Evolutionary conservation across 306 rosid genomes (phyloP).

Genomic region (Pachyrhizus erosus): DNA sequence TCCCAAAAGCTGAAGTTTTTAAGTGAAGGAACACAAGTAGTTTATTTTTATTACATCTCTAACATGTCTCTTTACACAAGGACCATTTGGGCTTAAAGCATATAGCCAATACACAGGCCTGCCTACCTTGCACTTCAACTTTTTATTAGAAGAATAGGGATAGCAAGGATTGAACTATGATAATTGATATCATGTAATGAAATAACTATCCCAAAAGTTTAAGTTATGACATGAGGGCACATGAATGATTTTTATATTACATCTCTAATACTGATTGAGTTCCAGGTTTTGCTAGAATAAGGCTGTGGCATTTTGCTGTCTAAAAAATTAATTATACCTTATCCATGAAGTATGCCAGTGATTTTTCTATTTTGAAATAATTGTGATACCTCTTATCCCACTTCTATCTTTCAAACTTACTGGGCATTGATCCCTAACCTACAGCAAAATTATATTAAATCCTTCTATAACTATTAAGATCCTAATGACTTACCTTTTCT

Average conservation of each 20-base stretch:
- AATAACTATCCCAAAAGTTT: not conserved
- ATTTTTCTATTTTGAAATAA: not conserved
- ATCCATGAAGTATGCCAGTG: not conserved
- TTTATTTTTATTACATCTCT: not conserved
- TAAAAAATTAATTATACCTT: not conserved
- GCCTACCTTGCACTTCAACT: not conserved
- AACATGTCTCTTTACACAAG: not conserved
- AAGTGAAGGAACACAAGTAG: not conserved
- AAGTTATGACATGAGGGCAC: not conserved
- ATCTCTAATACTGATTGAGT: constrained; percentile 24
- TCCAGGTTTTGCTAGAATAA: constrained; percentile 24
- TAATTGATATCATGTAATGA: not conserved
- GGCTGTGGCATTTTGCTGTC: not conserved
- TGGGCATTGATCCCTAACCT: constrained; percentile 4
- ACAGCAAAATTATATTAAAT: not conserved
- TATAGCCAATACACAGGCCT: not conserved
- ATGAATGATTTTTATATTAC: not conserved
- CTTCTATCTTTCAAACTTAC: constrained; percentile 27
- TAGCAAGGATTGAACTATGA: not conserved
- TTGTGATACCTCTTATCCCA: not conserved
- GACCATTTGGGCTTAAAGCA: not conserved
- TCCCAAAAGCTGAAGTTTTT: not conserved
- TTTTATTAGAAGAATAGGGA: constrained; percentile 3
- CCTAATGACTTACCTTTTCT: constrained; percentile 67
- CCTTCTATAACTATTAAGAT: constrained; percentile 3